phyloP scores from a whole-genome alignment of 2,329 filamentous ascomycete genomes.

The Colletotrichum horii region DNA sequence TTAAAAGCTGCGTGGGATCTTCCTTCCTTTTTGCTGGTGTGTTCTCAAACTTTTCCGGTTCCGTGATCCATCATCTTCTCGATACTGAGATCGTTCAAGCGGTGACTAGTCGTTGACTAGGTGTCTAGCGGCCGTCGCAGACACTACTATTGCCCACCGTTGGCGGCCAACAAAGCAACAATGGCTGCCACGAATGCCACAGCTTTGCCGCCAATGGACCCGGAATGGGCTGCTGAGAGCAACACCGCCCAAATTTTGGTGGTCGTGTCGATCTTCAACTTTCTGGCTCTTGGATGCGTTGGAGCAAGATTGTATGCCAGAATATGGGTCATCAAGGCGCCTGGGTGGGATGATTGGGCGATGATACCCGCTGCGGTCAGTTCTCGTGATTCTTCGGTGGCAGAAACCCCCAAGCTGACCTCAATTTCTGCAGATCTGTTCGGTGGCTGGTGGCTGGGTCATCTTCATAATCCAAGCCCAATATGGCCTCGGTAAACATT shows the following conservation, averaged over 20 bases:
- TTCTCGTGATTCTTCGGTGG: not conserved
- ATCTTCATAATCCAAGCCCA: conserved; percentile 47
- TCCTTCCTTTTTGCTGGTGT: not conserved
- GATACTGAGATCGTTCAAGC: not conserved
- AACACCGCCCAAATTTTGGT: conserved; percentile 27
- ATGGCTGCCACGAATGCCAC: not conserved
- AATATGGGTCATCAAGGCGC: not conserved
- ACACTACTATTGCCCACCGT: too few species aligned
- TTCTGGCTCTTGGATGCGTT: not conserved
- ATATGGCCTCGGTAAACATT: conserved; percentile 52
- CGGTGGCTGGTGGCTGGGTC: conserved; percentile 31
- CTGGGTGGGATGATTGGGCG: conserved; percentile 10
- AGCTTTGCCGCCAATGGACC: not conserved
- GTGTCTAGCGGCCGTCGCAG: not conserved
- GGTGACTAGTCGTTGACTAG: not conserved
- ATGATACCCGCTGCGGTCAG: conserved; percentile 28
- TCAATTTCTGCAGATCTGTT: conserved; percentile 26
- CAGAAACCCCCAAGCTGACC: not conserved
- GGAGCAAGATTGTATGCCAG: not conserved
- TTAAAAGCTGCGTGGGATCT: not conserved
- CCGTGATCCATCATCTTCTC: not conserved
- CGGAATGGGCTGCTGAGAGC: conserved; percentile 28
- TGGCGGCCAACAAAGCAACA: not conserved
- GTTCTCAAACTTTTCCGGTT: not conserved
- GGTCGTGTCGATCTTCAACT: conserved; percentile 15